Percentiles rank a stretch among this genome's conserved stretches.
Conservation (phyloP, 2,329 filamentous ascomycete species). For the Dactylonectria macrodidyma region DNA sequence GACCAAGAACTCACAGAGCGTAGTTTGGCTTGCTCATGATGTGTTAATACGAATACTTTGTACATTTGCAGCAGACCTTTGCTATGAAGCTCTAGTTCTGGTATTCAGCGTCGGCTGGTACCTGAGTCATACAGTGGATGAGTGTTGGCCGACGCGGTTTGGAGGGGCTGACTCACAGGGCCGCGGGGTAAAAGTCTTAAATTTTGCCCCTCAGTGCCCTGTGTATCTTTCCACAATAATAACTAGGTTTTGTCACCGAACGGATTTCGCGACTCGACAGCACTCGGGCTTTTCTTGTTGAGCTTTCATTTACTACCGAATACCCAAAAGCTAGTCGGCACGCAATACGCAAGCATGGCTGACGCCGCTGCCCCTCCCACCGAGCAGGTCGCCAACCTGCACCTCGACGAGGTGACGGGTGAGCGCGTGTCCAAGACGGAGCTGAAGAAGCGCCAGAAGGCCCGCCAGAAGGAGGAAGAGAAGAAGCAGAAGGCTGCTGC, state of each 20-base stretch:
- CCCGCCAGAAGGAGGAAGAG: slow-evolving; percentile 86
- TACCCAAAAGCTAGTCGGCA: slow-evolving; percentile 30
- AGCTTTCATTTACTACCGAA: slow-evolving; percentile 22
- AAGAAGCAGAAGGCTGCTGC: slow-evolving; percentile 89
- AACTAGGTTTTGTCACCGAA: slow-evolving; percentile 40
- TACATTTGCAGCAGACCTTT: slow-evolving; percentile 8
- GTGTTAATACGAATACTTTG: slow-evolving; percentile 51
- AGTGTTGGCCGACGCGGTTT: background rate
- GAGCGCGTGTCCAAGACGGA: slow-evolving; percentile 88
- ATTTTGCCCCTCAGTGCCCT: slow-evolving; percentile 52
- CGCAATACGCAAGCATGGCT: slow-evolving; percentile 49
- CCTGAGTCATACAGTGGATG: too few species aligned
- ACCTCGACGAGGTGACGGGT: slow-evolving; percentile 93
- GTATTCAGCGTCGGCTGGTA: background rate
- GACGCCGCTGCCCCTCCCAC: slow-evolving; percentile 56
- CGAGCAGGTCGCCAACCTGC: slow-evolving; percentile 77
- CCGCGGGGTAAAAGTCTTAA: slow-evolving; percentile 39
- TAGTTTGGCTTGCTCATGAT: slow-evolving; percentile 45
- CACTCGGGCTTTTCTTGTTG: slow-evolving; percentile 25
- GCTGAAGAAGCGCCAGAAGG: slow-evolving; percentile 97
- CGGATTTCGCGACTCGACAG: slow-evolving; percentile 31
- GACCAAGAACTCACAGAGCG: slow-evolving; percentile 48
- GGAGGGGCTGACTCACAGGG: slow-evolving; percentile 40
- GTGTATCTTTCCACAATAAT: slow-evolving; percentile 48
- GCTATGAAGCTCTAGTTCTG: background rate